These are phyloP conservation scores for Hortaea werneckii DNA, from an alignment of 2,329 filamentous ascomycete genomes.

Conservation along the genomic window DNA sequence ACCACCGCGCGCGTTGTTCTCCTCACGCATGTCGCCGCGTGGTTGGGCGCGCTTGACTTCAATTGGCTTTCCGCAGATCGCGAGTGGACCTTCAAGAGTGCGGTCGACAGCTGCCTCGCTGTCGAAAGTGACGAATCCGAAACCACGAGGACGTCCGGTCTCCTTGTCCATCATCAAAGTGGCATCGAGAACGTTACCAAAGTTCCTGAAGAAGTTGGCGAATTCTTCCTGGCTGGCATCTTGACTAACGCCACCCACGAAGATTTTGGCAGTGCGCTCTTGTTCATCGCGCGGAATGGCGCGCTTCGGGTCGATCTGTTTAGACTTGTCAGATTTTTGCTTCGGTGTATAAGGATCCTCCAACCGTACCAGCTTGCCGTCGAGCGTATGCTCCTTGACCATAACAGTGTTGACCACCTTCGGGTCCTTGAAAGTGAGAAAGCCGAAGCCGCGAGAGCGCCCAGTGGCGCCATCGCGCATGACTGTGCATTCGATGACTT, in stretches of 20 bases:
- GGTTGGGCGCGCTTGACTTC: constrained; percentile 98
- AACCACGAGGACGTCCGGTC: constrained; percentile 89
- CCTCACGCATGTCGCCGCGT: constrained; percentile 84
- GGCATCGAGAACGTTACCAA: constrained; percentile 90
- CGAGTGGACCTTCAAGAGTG: constrained; percentile 71
- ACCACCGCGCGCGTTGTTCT: constrained; percentile 51
- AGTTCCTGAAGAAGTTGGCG: constrained; percentile 91
- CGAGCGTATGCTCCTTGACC: constrained; percentile 97
- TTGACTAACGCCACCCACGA: constrained; percentile 94
- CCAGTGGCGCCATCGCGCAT: constrained; percentile 95
- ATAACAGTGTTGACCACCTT: constrained; percentile 98
- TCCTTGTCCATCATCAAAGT: constrained; percentile 99
- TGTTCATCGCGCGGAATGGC: constrained; percentile 96
- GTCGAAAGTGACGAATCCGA: constrained; percentile 97
- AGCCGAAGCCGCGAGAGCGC: constrained; percentile 89
- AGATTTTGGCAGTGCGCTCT: constrained; percentile 97
- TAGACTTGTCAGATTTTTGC: constrained; percentile 16
- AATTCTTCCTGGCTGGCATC: constrained; percentile 96
- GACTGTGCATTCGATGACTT: constrained; percentile 96
- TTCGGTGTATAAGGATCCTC: constrained; percentile 9
- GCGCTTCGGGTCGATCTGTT: constrained; percentile 90
- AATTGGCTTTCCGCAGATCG: constrained; percentile 91
- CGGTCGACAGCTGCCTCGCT: constrained; percentile 90
- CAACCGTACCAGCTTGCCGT: constrained; percentile 88
- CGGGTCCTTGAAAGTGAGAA: constrained; percentile 93